These are phyloP conservation scores for Lentinus tigrinus DNA, from an alignment of 768 basidiomycete species.

Conservation along the genomic window DNA sequence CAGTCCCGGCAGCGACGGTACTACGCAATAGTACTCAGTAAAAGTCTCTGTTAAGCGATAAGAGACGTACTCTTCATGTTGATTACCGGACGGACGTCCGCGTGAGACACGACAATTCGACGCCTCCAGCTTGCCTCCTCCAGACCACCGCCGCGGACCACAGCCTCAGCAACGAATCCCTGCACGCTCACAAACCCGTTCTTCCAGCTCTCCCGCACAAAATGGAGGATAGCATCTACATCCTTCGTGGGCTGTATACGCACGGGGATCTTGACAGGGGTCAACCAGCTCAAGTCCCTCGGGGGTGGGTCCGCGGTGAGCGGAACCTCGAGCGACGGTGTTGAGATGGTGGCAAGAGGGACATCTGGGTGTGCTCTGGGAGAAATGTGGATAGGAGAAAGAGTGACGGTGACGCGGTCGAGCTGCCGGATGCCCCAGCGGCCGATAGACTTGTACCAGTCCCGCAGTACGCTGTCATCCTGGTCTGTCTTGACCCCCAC, in stretches of 20 bases:
- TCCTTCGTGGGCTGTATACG: constrained; percentile 55
- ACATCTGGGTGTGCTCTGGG: constrained; percentile 39
- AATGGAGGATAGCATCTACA: constrained; percentile 44
- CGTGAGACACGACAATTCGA: constrained; percentile 37
- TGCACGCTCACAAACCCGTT: constrained; percentile 46
- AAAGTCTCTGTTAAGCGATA: background rate
- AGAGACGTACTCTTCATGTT: constrained; percentile 51
- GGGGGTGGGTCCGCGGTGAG: constrained; percentile 51
- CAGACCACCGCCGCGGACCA: constrained; percentile 51
- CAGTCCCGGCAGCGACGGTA: constrained; percentile 64
- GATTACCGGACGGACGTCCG: constrained; percentile 46
- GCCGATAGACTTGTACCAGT: constrained; percentile 65
- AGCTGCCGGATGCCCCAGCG: constrained; percentile 62
- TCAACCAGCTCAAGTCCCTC: constrained; percentile 55
- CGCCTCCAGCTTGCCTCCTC: constrained; percentile 48
- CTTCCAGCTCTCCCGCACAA: constrained; percentile 59
- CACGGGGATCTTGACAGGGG: constrained; percentile 49
- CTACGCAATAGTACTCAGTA: constrained; percentile 34
- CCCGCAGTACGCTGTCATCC: constrained; percentile 44
- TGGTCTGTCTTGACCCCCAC: constrained; percentile 51
- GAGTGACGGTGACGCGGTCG: constrained; percentile 53
- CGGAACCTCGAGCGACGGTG: constrained; percentile 53
- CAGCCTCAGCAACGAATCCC: constrained; percentile 41
- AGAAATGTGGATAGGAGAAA: constrained; percentile 50
- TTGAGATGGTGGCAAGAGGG: constrained; percentile 46